Evolutionary conservation across 441 rosid species (phyloP), one percentile per base, ranked within the genome.

Genomic region (Erysimum pusillum): DNA sequence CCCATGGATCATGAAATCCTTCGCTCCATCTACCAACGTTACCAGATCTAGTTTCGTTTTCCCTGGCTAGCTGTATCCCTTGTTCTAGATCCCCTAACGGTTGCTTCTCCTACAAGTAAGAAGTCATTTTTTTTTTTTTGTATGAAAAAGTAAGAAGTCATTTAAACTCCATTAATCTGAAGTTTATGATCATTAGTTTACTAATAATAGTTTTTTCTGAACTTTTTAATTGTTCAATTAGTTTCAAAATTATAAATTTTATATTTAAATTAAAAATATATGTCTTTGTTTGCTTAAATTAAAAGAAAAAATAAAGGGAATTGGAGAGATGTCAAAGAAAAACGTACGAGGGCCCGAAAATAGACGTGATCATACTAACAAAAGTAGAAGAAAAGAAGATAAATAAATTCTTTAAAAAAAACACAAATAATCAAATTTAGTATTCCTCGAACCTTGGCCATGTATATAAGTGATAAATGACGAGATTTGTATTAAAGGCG

Each of bases 401-500:
- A 65, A 12, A n/a, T 10, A 8, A 34, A 1, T 56, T 25, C 28
- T 25, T 25, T 2, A 25, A 25, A 25, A 25, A 25, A 25, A 25
- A 25, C 28, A 25, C 3, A 25, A 25, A 25, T 25, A 22, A 25
- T 25, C 3, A 17, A 41, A 4, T 48, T 18, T 48, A 14, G 36
- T 7, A 18, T 61, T 71, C 9, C 9, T 46, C n/a, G 35, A 75
- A 75, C 73, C 74, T 67, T 60, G n/a, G 41, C 62, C 79, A 74
- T 66, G 5, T 57, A 36, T 74, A 66, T 12, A 18, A n/a, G 0
- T 59, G 67, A 72, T 67, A 52, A 39, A 51, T 18, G 9, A n/a
- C n/a, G 5, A 69, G 41, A 44, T 25, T 58, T 58, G 36, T 41
- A 58, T 57, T 22, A 35, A 2, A 41, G 67, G 31, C 59, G 28